Evolutionary conservation across 306 rosid genomes (phyloP), one percentile per base, ranked within the genome.

Genomic region (Glycine soja): DNA sequence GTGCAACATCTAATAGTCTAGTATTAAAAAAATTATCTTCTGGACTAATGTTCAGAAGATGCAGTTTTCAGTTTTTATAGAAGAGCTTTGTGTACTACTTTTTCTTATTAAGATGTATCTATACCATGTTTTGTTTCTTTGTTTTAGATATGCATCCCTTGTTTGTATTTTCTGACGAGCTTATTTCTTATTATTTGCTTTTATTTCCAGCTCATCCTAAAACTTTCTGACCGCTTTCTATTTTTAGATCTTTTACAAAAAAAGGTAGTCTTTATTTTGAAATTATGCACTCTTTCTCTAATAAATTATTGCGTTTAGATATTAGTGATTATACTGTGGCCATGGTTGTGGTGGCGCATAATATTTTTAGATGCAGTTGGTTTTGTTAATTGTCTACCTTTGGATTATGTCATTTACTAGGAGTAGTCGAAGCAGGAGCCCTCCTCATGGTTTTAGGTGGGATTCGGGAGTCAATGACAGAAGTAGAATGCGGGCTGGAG

Each of bases 381-480:
- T 81, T 82, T 32, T 77, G 72, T 79, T 85, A 65, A 80, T 80
- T 87, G 40, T 75, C 59, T 79, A 51, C 56, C 43, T 83, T 82
- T 38, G 72, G 71, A 66, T 84, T 75, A 68, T 80, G 61, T 14
- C 74, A 34, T 86, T 62, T 71, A 34, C 40, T 77, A 87, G 92
- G 79, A 81, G 89, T 59, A 81, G 89, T 59, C 78, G 76, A 43
- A 85, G 87, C 77, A 65, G 85, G 71, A 86, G 89, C 87, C 89
- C 89, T 80, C 80, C 74, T 71, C 93, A 79, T 84, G 84, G 92
- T 63, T 68, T 82, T 74, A 91, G 90, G 84, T 79, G 89, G 84
- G 99, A 93, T 74, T 85, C 96, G 10, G 92, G 88, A 78, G 74
- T 77, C 56, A 81, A 81, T 76, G 97, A 89, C 82, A 93, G 93